Evolutionary conservation across 2,329 filamentous ascomycete genomes (phyloP), one percentile per base, ranked within the genome.

Genomic region (Trichoderma sp.): DNA sequence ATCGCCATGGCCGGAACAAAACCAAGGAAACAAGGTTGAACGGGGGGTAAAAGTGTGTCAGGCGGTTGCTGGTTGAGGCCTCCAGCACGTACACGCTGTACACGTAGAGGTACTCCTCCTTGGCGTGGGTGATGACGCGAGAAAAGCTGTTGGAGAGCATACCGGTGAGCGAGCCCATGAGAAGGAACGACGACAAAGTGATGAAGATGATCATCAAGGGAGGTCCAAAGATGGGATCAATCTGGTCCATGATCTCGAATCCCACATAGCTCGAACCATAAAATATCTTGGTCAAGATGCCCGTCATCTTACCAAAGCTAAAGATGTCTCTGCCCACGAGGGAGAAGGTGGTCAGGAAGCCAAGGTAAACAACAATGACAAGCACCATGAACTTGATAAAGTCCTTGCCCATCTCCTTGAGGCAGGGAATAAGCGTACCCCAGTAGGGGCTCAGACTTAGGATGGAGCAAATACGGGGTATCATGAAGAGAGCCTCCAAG

Each of bases 361-460:
- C 94, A 65, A 97, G 85, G 82, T 97, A 98, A 71, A 97, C 86
- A 72, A 97, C 93, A 65, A 94, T 86, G 60, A 97, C 93, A 31
- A 96, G 88, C 1, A 94, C 93, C 84, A 91, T 89, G 81, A 97
- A 97, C 81, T 95, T 95, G 83, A 95, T 84, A 82, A 98, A 98
- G 82, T 97, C 95, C 83, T 95, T 96, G 53, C 93, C 93, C 95
- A 98, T 98, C 82, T 96, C 94, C 82, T 97, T 97, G 68, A 98
- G 88, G 78, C 95, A 97, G 0, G 95, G 95, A 76, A 98, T 95
- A 66, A 97, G 84, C 1, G 93, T 97, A 59, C 94, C 95, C 89
- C 97, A 98, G 82, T 97, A 98, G 1, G 94, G 94, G 80, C 95
- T 95, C 78, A 98, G 84, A 81, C 93, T 96, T 77, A 98, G 88